Evolutionary conservation across 495 filamentous ascomycete species (phyloP), one percentile per base, ranked within the genome.

Genomic region (Penicillium parvum): DNA sequence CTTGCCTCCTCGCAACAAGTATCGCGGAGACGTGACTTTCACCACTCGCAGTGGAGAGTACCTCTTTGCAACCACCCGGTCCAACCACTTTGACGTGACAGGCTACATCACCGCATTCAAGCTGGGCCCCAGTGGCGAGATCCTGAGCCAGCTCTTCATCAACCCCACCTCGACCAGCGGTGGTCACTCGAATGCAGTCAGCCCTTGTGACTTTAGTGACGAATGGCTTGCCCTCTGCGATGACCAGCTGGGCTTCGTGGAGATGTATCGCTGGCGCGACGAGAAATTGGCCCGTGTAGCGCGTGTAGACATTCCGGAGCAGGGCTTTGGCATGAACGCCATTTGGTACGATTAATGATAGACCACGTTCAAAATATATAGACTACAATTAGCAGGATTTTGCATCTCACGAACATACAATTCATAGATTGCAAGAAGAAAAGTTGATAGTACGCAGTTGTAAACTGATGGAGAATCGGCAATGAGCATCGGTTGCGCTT

Each of bases 291-390:
- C 77, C 8, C 71, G 87, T 12, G 86, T 90, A 20, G 87, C 86
- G 14, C 72, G 83, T 40, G 75, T 81, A 45, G 77, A 84, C 52
- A 81, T 92, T 38, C 77, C 79, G 10, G 86, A 92, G 67, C 83
- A 81, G 32, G 87, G 87, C 35, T 90, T 90, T 64, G 85, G 84
- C 1, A 90, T 90, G 86, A 90, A 92, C 69, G 87, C 85, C 22
- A 88, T 90, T 53, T 91, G 86, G 86, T 90, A 88, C 63, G 84
- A 91, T 65, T 91, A 71, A 52, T 6, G 3, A 22, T 7, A 25
- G 18, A 37, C 14, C n/a, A n/a, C n/a, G n/a, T n/a, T n/a, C n/a
- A n/a, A n/a, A n/a, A n/a, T n/a, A n/a, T n/a, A n/a, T n/a, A n/a
- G n/a, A n/a, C n/a, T n/a, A n/a, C n/a, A n/a, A n/a, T n/a, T n/a